These are phyloP conservation scores for Neonectria punicea DNA, from an alignment of 2,329 filamentous ascomycete genomes.

Conservation along the genomic window DNA sequence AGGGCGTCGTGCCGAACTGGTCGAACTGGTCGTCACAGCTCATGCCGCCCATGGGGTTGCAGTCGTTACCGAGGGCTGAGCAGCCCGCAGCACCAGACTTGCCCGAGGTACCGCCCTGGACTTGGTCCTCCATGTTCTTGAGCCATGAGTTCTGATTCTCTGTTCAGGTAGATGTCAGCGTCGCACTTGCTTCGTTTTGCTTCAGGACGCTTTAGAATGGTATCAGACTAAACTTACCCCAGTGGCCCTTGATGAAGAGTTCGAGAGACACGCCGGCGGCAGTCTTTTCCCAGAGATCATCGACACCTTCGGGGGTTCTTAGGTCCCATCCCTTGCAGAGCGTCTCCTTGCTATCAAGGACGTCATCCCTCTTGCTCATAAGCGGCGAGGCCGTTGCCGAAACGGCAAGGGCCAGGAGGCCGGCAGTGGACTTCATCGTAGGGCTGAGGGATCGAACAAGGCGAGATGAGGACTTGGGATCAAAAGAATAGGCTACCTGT, in stretches of 20 bases:
- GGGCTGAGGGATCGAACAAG: background rate
- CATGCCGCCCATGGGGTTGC: background rate
- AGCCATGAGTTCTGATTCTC: constrained; percentile 16
- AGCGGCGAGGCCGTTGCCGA: background rate
- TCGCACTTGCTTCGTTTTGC: too few species aligned
- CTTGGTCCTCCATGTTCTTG: constrained; percentile 21
- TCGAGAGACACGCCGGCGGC: constrained; percentile 3
- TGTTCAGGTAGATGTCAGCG: background rate
- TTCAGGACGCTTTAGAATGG: too few species aligned
- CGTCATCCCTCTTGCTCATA: background rate
- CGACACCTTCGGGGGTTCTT: constrained; percentile 4
- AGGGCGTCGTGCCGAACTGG: background rate
- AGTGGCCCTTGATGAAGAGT: constrained; percentile 10
- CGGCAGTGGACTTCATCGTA: background rate
- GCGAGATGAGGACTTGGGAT: background rate
- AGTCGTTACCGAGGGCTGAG: background rate
- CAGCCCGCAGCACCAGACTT: constrained; percentile 17
- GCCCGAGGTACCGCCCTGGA: constrained; percentile 18
- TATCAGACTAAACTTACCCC: background rate
- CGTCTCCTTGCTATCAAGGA: background rate
- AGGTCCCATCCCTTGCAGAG: background rate
- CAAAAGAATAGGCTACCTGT: background rate
- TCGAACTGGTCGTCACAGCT: constrained; percentile 10
- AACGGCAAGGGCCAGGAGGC: background rate
- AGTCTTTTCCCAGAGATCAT: constrained; percentile 2